Evolutionary conservation across 331 rosid species (phyloP).

Genomic region (Malus hybrid): DNA sequence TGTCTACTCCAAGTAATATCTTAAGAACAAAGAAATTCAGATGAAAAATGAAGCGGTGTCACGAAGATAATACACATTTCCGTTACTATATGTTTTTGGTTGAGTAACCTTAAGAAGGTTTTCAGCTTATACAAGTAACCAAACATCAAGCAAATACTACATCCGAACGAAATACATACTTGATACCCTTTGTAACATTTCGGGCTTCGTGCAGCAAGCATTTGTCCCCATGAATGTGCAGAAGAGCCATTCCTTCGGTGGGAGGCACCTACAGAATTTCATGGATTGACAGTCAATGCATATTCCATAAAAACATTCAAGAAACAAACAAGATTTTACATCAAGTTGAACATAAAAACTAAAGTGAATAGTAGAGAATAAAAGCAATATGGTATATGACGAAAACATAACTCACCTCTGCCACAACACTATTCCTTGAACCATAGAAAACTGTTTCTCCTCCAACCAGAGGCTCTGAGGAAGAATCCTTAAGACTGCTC

Average conservation of each 20-base stretch:
- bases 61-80: not conserved
- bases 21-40: not conserved
- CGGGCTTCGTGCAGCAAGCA: conserved; percentile 95
- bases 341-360: not conserved
- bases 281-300: conserved; percentile 19
- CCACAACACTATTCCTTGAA: conserved; percentile 60
- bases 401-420: conserved; percentile 48
- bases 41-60: not conserved
- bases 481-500: conserved; percentile 25
- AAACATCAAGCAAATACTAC: conserved; percentile 59
- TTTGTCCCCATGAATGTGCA: conserved; percentile 85
- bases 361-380: not conserved
- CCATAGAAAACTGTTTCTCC: conserved; percentile 94
- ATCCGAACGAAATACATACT: conserved; percentile 85
- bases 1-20: not conserved
- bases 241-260: conserved; percentile 86
- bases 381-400: not conserved
- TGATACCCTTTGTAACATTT: conserved; percentile 71
- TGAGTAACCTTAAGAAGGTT: not conserved
- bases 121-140: not conserved
- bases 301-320: conserved; percentile 8
- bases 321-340: not conserved
- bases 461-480: conserved; percentile 57
- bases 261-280: conserved; percentile 60
- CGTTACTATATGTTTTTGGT: not conserved